Base-by-base conservation (phyloP, 2,329 filamentous ascomycete genomes). In the Alternaria sp. region DNA sequence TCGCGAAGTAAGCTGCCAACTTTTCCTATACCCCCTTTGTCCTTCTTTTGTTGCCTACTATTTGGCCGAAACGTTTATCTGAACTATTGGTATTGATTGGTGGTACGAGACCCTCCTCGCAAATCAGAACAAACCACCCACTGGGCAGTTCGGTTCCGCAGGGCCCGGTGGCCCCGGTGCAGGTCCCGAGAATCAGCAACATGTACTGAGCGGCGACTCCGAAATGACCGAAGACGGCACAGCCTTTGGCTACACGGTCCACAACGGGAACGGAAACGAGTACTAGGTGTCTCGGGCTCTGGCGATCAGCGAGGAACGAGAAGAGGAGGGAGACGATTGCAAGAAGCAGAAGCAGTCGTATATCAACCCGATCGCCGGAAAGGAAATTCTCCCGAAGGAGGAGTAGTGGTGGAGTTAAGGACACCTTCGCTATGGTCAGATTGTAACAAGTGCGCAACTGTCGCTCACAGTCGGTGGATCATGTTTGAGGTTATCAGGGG, bases 1-100 rank as follows among this genome's bases (percentile, higher is more conserved):
- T 82, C 91, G 96, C 81, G 96, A 99, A 88, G 96, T 98, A 87
- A 88, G 91, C 86, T 80, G 66, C 75, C 70, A 69, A 70, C 70
- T 75, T 75, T 67, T 69, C 60, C 70, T 69, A 68, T 63, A 58
- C 59, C 59, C 65, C 61, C 66, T 55, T 66, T 60, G 63, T 69
- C 63, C 69, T 68, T 77, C 77, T 62, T 80, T 78, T 79, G 73
- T 79, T 73, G 73, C 74, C 72, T 78, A 64, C 66, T 70, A 64
- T 70, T 72, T 78, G 74, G 75, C 79, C 75, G 78, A 81, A 79
- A 80, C 75, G 72, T 73, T 74, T 79, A 79, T 84, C 79, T 84
- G 81, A 83, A 81, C 81, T 82, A 80, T 80, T 80, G 78, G 76
- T 84, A 82, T 82, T 84, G 78, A 85, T 82, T 84, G 80, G 79